These are phyloP conservation scores for Backusella tuberculispora DNA, from an alignment of 192 early-diverging fungal genomes.

Conservation along the genomic window DNA sequence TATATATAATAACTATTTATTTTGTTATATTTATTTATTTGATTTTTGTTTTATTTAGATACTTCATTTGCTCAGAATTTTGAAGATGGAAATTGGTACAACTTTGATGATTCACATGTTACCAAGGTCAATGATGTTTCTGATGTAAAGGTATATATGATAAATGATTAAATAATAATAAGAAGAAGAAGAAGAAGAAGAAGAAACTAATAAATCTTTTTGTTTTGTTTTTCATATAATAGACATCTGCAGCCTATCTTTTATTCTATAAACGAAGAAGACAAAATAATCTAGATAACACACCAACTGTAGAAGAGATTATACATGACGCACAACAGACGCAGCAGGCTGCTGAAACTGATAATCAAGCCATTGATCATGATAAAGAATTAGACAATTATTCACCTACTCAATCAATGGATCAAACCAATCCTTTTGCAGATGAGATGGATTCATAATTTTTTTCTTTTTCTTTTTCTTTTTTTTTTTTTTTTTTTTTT, in stretches of 20 bases:
- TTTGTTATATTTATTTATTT: background rate
- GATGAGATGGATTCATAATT: background rate
- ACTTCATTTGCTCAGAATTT: constrained; percentile 79
- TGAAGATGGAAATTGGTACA: constrained; percentile 73
- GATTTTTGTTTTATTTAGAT: constrained; percentile 38
- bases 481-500: too few relatives aligned
- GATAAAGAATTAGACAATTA: background rate
- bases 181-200: background rate
- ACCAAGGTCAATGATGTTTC: constrained; percentile 29
- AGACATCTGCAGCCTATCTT: constrained; percentile 64
- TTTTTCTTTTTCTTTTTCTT: too few relatives aligned
- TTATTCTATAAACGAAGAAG: constrained; percentile 63
- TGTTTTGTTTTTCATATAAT: background rate
- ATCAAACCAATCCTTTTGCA: background rate
- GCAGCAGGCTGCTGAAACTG: constrained; percentile 23
- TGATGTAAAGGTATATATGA: constrained; percentile 39
- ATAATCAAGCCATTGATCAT: background rate
- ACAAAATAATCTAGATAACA: background rate
- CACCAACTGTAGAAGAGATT: constrained; percentile 18
- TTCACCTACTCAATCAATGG: background rate
- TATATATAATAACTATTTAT: background rate
- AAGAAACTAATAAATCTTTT: background rate
- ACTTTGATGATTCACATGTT: constrained; percentile 80
- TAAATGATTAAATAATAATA: background rate
- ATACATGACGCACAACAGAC: constrained; percentile 20